Evolutionary conservation across 768 basidiomycete species (phyloP), one percentile per base, ranked within the genome.

Genomic region (Leucocoprinus birnbaumii): DNA sequence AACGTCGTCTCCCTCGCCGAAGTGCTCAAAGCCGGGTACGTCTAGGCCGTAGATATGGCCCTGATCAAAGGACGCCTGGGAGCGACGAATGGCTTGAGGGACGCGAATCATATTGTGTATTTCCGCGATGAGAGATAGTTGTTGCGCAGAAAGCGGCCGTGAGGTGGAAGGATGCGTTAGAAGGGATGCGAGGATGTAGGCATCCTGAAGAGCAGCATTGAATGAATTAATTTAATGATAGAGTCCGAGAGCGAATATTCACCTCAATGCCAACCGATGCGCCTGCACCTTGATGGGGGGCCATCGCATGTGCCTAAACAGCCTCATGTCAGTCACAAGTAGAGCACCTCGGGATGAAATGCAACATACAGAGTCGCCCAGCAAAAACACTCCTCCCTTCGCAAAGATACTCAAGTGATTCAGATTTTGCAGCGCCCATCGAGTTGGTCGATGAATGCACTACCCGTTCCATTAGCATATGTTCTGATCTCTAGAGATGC

Each of bases 261-360:
- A 74, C 76, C 65, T 80, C 79, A 41, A 79, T 70, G 6, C 76
- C 78, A 55, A 76, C 76, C 3, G 76, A 78, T 2, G 78, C 79
- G 14, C 77, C 78, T 9, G 78, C 73, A 18, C 76, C 79, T 59
- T 75, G 73, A 65, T 76, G 73, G 18, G 79, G 76, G 2, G 66
- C 64, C 76, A 78, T 79, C 3, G 76, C 76, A 59, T 79, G 78
- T 2, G 75, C 74, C 71, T 71, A 16, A 10, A 1, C 24, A 9
- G 11, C 21, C 41, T 25, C 25, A 38, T 6, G 9, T 35, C 7
- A 43, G 18, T 11, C 19, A 13, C 9, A 46, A 14, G 22, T n/a
- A n/a, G n/a, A n/a, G n/a, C n/a, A n/a, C n/a, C n/a, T n/a, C n/a
- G n/a, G n/a, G n/a, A n/a, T n/a, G n/a, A n/a, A n/a, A n/a, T n/a